Conservation (phyloP, 495 filamentous ascomycete species). For the Aspergillus heteromorphus region DNA sequence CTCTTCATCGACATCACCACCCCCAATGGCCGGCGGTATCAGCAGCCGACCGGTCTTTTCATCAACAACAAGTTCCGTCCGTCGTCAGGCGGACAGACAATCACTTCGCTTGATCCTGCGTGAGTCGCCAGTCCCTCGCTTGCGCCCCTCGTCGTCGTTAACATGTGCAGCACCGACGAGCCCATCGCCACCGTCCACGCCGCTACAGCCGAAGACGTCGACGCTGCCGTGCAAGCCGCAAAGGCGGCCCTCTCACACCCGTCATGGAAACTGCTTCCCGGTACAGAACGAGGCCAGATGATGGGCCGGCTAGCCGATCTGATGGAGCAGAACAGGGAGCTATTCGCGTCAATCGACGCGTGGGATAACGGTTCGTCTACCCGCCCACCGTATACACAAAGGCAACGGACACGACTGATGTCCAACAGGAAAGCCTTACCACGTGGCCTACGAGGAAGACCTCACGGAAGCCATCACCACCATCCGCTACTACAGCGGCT, state of each 20-base stretch:
- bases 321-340: conserved; percentile 60
- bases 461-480: conserved; percentile 61
- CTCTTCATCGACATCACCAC: conserved; percentile 64
- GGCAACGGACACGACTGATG: conserved; percentile 7
- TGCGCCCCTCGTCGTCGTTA: too few relatives aligned
- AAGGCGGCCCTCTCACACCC: conserved; percentile 70
- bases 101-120: conserved; percentile 71
- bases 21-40: conserved; percentile 81
- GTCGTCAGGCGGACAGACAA: conserved; percentile 62
- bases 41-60: conserved; percentile 78
- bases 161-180: conserved; percentile 64
- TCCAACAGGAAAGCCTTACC: conserved; percentile 61
- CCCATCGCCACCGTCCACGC: conserved; percentile 78
- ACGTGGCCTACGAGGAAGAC: conserved; percentile 66
- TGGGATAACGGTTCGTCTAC: conserved; percentile 72
- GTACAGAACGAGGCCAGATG: conserved; percentile 68
- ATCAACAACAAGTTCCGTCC: conserved; percentile 93
- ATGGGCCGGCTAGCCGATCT: conserved; percentile 72
- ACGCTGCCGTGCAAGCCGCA: conserved; percentile 76
- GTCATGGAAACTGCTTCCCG: conserved; percentile 71
- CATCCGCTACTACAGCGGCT: conserved; percentile 85
- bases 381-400: neutral
- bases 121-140: conserved; percentile 23
- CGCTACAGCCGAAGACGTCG: conserved; percentile 73
- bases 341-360: conserved; percentile 83